Base-by-base conservation (phyloP, 768 basidiomycete genomes). In the Tubosaeta sp. region DNA sequence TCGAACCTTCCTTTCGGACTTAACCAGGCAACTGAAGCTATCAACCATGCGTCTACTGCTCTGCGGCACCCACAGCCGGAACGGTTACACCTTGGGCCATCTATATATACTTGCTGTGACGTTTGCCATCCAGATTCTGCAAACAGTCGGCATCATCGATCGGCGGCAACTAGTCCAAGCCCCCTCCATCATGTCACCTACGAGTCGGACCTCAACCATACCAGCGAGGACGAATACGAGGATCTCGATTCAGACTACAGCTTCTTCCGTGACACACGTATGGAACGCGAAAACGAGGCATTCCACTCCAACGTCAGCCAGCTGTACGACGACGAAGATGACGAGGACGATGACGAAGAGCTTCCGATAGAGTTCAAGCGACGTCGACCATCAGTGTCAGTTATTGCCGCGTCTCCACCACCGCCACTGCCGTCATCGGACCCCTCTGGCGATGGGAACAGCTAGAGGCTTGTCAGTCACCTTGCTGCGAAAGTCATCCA, bases 111-210 rank as follows among this genome's bases (percentile, higher is more conserved):
- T 8, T 56, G 55, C 32, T 59, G 65, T 12, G 71, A 71, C 29
- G 47, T 63, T 1, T 55, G 63, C 22, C 43, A 62, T 26, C 56
- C 61, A n/a, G 61, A 66, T 43, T 52, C 55, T 6, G 49, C 52
- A 17, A 59, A 59, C 37, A 55, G 43, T 37, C 65, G 68, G 33
- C 63, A 60, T 17, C 51, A 64, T 44, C 68, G 70, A 34, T 65
- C 66, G 10, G 57, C 71, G 22, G 66, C 70, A 13, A 67, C 71
- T 22, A 76, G 74, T 55, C 68, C 69, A 37, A 69, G 68, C n/a
- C 75, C 75, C 25, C 70, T 76, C 22, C 72, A 68, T 29, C 68
- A 64, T 39, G 60, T 71, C 41, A 42, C 63, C 7, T 68, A 62
- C 13, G 70, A 69, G 25, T 69, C 66, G 22, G 67, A 67, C 37